These are phyloP conservation scores for Rubia occidens DNA, from an alignment of 305 asterid genomes.

Conservation along the genomic window DNA sequence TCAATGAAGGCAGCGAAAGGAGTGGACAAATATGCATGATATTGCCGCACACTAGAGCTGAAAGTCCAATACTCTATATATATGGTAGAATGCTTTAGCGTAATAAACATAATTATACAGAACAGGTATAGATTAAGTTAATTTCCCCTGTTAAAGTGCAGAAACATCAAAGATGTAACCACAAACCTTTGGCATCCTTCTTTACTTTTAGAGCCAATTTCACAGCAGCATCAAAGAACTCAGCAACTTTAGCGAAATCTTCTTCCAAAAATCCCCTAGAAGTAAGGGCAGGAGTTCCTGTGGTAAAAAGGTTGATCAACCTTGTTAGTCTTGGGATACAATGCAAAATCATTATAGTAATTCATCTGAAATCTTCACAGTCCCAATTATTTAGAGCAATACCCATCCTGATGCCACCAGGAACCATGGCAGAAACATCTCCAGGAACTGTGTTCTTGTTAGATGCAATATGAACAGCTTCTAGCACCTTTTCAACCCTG, in stretches of 20 bases:
- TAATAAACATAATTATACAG: too few species aligned
- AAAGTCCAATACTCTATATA: too few species aligned
- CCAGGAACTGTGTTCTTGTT: conserved; percentile 93
- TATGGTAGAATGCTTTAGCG: too few species aligned
- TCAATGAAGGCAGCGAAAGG: background rate
- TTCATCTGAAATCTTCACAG: background rate
- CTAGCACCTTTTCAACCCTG: conserved; percentile 78
- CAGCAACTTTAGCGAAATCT: conserved; percentile 76
- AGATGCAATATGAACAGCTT: conserved; percentile 82
- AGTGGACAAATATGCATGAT: too few species aligned
- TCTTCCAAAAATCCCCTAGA: conserved; percentile 85
- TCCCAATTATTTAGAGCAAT: conserved; percentile 5
- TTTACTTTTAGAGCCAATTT: conserved; percentile 56
- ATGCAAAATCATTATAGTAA: background rate
- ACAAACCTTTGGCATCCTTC: conserved; percentile 47
- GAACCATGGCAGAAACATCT: conserved; percentile 94
- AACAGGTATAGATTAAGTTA: background rate
- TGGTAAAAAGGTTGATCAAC: conserved; percentile 9
- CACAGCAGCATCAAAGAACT: conserved; percentile 69
- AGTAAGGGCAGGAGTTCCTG: conserved; percentile 91
- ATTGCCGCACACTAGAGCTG: too few species aligned
- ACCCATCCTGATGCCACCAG: conserved; percentile 97
- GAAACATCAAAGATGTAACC: background rate
- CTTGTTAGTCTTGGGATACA: background rate
- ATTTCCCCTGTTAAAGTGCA: background rate